Evolutionary conservation across 768 basidiomycete species (phyloP).

Genomic region (Auricularia heimuer): DNA sequence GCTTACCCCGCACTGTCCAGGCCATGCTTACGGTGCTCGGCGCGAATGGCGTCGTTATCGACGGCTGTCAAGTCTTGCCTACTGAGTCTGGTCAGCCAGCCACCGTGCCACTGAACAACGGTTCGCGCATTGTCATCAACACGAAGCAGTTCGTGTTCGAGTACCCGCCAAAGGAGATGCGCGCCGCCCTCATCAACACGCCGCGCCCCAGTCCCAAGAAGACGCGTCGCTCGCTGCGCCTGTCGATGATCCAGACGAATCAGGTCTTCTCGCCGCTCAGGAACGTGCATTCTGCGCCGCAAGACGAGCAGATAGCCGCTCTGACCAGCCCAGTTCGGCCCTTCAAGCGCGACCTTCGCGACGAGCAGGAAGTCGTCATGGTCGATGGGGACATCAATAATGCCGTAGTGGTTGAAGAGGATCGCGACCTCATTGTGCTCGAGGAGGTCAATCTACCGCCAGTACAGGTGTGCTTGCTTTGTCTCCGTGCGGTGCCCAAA

Average conservation of each 20-base stretch:
- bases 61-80: slow-evolving; percentile 55
- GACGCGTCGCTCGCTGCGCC: slow-evolving; percentile 39
- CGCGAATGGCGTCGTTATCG: slow-evolving; percentile 43
- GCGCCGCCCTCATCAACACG: slow-evolving; percentile 34
- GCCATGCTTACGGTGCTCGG: slow-evolving; percentile 62
- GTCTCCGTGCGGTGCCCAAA: slow-evolving; percentile 5
- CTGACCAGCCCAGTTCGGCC: slow-evolving; percentile 1
- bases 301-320: slow-evolving; percentile 9
- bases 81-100: slow-evolving; percentile 27
- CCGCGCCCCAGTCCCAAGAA: slow-evolving; percentile 15
- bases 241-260: slow-evolving; percentile 68
- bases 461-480: slow-evolving; percentile 9
- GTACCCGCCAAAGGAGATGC: slow-evolving; percentile 66
- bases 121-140: slow-evolving; percentile 58
- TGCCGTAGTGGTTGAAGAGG: slow-evolving; percentile 62
- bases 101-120: slow-evolving; percentile 55
- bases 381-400: slow-evolving; percentile 51
- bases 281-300: slow-evolving; percentile 14
- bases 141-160: slow-evolving; percentile 61
- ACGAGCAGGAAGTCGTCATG: slow-evolving; percentile 37
- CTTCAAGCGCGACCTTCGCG: slow-evolving; percentile 26
- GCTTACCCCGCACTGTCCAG: slow-evolving; percentile 22
- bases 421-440: slow-evolving; percentile 58
- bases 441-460: slow-evolving; percentile 45
- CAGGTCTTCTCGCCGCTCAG: slow-evolving; percentile 56